Evolutionary conservation across 208 protist species (phyloP).

Genomic region (Crithidia bombi): DNA sequence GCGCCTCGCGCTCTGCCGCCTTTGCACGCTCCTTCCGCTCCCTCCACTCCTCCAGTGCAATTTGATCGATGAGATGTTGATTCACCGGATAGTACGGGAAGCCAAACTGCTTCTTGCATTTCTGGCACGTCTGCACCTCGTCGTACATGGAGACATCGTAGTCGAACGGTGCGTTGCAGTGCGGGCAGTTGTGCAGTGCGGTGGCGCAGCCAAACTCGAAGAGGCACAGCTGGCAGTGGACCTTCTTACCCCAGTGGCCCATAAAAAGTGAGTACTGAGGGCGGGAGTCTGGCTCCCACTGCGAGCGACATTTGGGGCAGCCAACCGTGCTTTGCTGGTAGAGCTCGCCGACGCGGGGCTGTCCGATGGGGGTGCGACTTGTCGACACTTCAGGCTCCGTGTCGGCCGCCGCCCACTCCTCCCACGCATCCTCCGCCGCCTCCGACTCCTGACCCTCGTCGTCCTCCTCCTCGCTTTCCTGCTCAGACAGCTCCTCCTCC

Average conservation of each 20-base stretch:
- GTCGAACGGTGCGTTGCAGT: conserved; percentile 72
- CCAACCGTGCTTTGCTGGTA: conserved; percentile 61
- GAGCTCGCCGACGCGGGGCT: conserved; percentile 46
- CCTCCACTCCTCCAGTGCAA: conserved; percentile 67
- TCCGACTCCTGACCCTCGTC: conserved; percentile 29
- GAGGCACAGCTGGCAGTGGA: conserved; percentile 89
- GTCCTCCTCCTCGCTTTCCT: conserved; percentile 33
- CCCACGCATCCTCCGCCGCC: conserved; percentile 32
- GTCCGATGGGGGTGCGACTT: conserved; percentile 70
- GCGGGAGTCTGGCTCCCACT: conserved; percentile 73
- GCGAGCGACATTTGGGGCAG: conserved; percentile 76
- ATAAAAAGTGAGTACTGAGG: conserved; percentile 91
- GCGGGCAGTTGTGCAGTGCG: conserved; percentile 81
- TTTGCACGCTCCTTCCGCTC: conserved; percentile 45
- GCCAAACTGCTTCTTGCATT: conserved; percentile 70
- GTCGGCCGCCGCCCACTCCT: conserved; percentile 33
- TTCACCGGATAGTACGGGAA: conserved; percentile 89
- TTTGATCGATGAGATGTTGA: conserved; percentile 70
- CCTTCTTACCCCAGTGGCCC: conserved; percentile 76
- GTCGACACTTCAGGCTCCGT: conserved; percentile 63
- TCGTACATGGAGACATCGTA: conserved; percentile 88
- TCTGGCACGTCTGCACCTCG: conserved; percentile 41
- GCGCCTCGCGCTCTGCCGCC: conserved; percentile 50
- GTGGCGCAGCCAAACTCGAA: conserved; percentile 81
- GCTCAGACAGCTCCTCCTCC: conserved; percentile 29